These are phyloP conservation scores for Aschersonia sp. DNA, from an alignment of 2,329 filamentous ascomycete genomes.

Conservation along the genomic window DNA sequence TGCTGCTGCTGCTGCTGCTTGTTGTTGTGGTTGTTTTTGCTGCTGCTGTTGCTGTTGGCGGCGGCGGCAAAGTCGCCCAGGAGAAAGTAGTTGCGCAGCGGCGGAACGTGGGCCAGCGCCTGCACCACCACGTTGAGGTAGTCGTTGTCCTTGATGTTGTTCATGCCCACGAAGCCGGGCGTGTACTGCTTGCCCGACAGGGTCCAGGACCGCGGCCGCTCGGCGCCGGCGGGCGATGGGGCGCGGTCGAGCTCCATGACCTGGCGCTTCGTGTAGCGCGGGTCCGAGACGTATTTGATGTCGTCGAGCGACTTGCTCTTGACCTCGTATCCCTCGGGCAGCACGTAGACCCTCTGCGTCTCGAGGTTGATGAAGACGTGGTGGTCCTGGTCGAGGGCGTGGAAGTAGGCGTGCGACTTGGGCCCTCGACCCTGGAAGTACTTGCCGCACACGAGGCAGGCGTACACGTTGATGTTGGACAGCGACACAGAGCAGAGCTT, in stretches of 20 bases:
- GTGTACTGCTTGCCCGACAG: constrained; percentile 73
- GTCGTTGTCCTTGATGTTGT: constrained; percentile 99
- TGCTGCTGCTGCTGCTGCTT: too few relatives aligned
- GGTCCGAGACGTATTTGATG: constrained; percentile 95
- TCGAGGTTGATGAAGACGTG: constrained; percentile 98
- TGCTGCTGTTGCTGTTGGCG: too few relatives aligned
- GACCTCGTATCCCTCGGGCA: constrained; percentile 95
- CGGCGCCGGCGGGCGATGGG: constrained; percentile 19
- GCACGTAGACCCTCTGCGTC: constrained; percentile 76
- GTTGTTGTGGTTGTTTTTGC: too few relatives aligned
- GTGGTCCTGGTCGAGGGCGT: constrained; percentile 86
- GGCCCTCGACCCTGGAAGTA: constrained; percentile 91
- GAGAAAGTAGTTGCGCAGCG: constrained; percentile 82
- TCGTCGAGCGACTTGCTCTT: constrained; percentile 88
- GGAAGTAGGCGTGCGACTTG: constrained; percentile 94
- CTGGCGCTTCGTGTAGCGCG: constrained; percentile 66
- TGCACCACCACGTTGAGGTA: constrained; percentile 95
- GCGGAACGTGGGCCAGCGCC: constrained; percentile 75
- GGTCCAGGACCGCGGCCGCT: constrained; percentile 42
- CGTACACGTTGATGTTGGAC: constrained; percentile 97
- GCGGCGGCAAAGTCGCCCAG: constrained; percentile 59
- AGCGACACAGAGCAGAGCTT: constrained; percentile 93
- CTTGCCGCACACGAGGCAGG: constrained; percentile 91
- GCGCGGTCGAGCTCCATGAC: constrained; percentile 62
- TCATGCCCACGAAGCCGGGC: constrained; percentile 95